phyloP scores from a whole-genome alignment of 192 early-diverging fungal genomes.

The Backusella westeae region DNA sequence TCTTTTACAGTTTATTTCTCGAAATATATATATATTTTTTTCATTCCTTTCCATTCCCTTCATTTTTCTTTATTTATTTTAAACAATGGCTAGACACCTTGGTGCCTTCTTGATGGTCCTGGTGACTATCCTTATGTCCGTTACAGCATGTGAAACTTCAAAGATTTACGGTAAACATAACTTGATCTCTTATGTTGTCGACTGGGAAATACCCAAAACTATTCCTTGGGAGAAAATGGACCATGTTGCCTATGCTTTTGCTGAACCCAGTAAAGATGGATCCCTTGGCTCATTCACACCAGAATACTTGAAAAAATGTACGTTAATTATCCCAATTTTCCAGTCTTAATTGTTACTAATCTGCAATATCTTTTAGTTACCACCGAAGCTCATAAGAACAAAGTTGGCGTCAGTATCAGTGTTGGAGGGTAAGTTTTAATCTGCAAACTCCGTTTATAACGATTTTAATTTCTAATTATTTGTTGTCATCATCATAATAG shows the following conservation, averaged over 20 bases:
- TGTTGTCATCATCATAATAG: conserved; percentile 18
- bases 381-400: conserved; percentile 22
- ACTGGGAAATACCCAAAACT: conserved; percentile 25
- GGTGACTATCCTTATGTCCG: neutral
- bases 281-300: neutral
- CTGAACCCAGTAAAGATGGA: conserved; percentile 31
- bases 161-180: conserved; percentile 7
- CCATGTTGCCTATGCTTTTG: conserved; percentile 63
- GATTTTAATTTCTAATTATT: neutral
- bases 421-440: conserved; percentile 29
- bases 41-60: neutral
- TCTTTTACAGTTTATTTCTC: neutral
- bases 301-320: neutral
- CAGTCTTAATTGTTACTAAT: neutral
- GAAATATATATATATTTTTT: neutral
- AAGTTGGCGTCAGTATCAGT: conserved; percentile 27
- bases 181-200: conserved; percentile 16
- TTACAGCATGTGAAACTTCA: neutral
- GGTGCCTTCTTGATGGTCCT: neutral
- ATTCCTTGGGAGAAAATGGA: conserved; percentile 45
- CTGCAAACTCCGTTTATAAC: neutral
- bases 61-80: neutral
- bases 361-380: conserved; percentile 7
- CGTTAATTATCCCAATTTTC: neutral
- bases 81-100: neutral